Evolutionary conservation across 495 filamentous ascomycete species (phyloP), one percentile per base, ranked within the genome.

Genomic region (Hypoxylon intermedium): DNA sequence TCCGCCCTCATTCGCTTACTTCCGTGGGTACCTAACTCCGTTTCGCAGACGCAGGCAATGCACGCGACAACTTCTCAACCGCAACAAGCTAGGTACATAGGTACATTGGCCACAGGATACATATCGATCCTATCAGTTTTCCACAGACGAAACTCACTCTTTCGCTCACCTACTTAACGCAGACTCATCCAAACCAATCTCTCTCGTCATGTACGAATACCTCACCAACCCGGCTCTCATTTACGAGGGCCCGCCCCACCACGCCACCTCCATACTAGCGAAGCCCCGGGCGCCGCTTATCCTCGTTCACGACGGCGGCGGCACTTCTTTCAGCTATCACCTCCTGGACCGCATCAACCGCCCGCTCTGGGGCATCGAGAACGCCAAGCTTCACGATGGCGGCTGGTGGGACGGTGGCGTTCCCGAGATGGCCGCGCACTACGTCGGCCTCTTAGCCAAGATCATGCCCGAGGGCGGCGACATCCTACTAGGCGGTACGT

Each of bases 221-320:
- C 9, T 64, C 16, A 47, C 37, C 24, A 72, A 70, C 31, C 68
- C 68, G n/a, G 21, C 43, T 7, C 68, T 63, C 20, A 63, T 70
- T 51, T 58, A 70, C 53, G 18, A 56, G 33, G 67, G 60, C 7
- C 58, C 60, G 13, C 3, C 12, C 28, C 34, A n/a, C 38, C 33
- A 19, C 26, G 26, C 40, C 12, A 48, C 31, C 46, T 58, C 13
- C 11, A 34, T 43, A 2, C 45, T 58, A 6, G 28, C 54, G 0
- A 47, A 50, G 49, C 55, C 58, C 15, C 50, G 58, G 20, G 57
- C 58, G 5, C 72, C 74, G 13, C 51, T 75, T 7, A 53, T 76
- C 40, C 62, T 76, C 2, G 34, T 76, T 15, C 74, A 76, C 63
- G 74, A 76, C 44, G 74, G 72, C 34, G 68, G 74, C 41, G 74